phyloP scores from a whole-genome alignment of 768 basidiomycete species.

The Daedaleopsis nitida region DNA sequence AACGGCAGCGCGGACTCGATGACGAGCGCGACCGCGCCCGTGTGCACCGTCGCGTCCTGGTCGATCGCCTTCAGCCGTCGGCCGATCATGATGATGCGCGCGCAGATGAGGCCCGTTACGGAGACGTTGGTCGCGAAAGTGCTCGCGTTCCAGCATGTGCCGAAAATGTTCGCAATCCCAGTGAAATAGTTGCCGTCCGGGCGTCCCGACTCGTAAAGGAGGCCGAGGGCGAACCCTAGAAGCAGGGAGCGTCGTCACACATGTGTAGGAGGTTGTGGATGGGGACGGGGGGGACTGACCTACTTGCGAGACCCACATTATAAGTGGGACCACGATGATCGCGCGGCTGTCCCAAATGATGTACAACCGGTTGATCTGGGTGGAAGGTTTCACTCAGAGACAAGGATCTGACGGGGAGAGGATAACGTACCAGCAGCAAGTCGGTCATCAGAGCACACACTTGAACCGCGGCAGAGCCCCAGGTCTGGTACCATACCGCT shows the following conservation, averaged over 20 bases:
- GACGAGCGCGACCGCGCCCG: slow-evolving; percentile 34
- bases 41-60: slow-evolving; percentile 34
- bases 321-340: background rate
- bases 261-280: background rate
- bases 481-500: slow-evolving; percentile 32
- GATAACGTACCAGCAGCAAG: slow-evolving; percentile 36
- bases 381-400: background rate
- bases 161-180: slow-evolving; percentile 38
- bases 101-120: slow-evolving; percentile 37
- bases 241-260: background rate
- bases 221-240: slow-evolving; percentile 9
- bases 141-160: slow-evolving; percentile 38
- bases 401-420: background rate
- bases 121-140: slow-evolving; percentile 41
- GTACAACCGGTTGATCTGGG: slow-evolving; percentile 14
- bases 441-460: slow-evolving; percentile 39
- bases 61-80: background rate
- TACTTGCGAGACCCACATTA: slow-evolving; percentile 10
- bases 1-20: slow-evolving; percentile 41
- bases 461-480: slow-evolving; percentile 21
- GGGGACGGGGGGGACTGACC: background rate
- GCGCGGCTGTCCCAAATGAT: slow-evolving; percentile 15
- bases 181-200: slow-evolving; percentile 33
- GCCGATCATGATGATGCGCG: slow-evolving; percentile 27
- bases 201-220: slow-evolving; percentile 14